Percentiles rank a stretch among this genome's conserved stretches.
These are phyloP conservation scores for Rhizoclosmatium globosum DNA, from an alignment of 192 early-diverging fungal species.

Conservation along the genomic window DNA sequence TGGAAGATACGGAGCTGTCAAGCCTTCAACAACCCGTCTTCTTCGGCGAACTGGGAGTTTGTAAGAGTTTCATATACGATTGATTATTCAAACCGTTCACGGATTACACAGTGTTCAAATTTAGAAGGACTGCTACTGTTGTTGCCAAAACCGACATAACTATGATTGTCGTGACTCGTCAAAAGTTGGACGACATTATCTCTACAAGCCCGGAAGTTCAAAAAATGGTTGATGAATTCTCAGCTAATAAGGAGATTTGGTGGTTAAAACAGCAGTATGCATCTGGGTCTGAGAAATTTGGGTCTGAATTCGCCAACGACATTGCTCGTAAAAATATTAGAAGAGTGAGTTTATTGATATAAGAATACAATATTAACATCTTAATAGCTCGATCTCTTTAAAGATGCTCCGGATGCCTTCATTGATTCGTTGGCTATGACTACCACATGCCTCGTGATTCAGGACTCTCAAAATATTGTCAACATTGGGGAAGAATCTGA, in stretches of 20 bases:
- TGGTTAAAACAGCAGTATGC: constrained; percentile 40
- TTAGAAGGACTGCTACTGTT: constrained; percentile 44
- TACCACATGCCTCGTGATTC: constrained; percentile 40
- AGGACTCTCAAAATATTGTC: constrained; percentile 38
- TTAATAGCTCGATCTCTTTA: constrained; percentile 40
- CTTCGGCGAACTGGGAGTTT: constrained; percentile 54
- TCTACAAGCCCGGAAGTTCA: constrained; percentile 28
- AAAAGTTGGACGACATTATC: constrained; percentile 47
- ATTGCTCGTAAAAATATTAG: constrained; percentile 51
- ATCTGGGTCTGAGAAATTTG: constrained; percentile 45
- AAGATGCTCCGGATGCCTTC: constrained; percentile 39
- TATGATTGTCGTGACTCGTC: constrained; percentile 49
- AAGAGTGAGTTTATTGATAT: constrained; percentile 35
- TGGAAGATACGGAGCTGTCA: constrained; percentile 21
- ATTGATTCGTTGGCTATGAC: constrained; percentile 47
- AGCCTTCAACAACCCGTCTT: constrained; percentile 30
- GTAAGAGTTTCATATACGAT: constrained; percentile 34
- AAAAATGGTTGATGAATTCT: constrained; percentile 24
- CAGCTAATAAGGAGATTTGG: constrained; percentile 37
- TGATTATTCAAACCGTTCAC: not conserved
- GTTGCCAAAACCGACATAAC: constrained; percentile 44
- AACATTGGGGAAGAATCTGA: constrained; percentile 48
- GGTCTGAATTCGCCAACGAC: constrained; percentile 55
- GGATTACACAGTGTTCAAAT: constrained; percentile 24
- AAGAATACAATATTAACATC: not conserved